Conservation (phyloP, 2,329 filamentous ascomycete genomes). For the Ophiostoma piceae region DNA sequence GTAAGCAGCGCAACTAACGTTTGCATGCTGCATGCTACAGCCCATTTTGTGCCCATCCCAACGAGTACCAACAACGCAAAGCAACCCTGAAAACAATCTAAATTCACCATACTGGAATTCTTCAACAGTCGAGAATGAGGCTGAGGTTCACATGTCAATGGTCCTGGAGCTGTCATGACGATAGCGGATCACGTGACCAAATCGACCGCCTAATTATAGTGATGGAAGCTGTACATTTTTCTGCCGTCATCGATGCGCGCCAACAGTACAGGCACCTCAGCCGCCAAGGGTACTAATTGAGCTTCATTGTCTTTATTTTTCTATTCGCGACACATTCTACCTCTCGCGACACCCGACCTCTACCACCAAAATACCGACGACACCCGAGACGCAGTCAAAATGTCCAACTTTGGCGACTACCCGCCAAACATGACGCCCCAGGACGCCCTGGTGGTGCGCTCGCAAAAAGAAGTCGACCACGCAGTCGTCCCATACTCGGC, state of each 20-base stretch:
- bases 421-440: slow-evolving; percentile 62
- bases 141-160: slow-evolving; percentile 6
- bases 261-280: background rate
- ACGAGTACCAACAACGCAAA: background rate
- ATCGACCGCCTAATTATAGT: background rate
- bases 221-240: slow-evolving; percentile 1
- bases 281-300: background rate
- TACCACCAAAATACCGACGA: background rate
- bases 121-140: background rate
- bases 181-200: background rate
- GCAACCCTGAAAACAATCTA: too few species aligned
- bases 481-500: slow-evolving; percentile 63
- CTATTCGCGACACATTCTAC: background rate
- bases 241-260: background rate
- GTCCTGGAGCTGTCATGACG: background rate
- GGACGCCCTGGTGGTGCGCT: slow-evolving; percentile 57
- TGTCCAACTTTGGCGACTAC: slow-evolving; percentile 59
- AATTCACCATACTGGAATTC: background rate
- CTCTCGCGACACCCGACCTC: background rate
- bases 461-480: slow-evolving; percentile 52
- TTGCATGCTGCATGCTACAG: background rate
- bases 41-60: background rate
- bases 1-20: background rate
- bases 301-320: background rate
- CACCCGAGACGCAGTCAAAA: slow-evolving; percentile 31